Evolutionary conservation across 2,329 filamentous ascomycete genomes (phyloP), one percentile per base, ranked within the genome.

Genomic region (Nemania sp.): DNA sequence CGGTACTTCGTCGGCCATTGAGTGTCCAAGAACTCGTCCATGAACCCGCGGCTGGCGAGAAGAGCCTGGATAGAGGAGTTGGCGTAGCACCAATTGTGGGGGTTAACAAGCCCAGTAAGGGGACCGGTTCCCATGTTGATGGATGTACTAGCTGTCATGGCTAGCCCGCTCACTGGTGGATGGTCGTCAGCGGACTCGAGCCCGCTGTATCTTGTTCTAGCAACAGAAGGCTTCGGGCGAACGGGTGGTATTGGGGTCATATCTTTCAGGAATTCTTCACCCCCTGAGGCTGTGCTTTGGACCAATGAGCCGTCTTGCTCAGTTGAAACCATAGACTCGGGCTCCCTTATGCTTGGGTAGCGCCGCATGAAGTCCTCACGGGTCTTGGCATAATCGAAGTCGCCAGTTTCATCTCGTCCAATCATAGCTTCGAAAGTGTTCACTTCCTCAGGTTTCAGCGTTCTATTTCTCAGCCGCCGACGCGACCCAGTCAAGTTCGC

Each of bases 51-150:
- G 1, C 91, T 93, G 1, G 86, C 87, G 54, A 89, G 88, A 15
- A 97, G 75, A 56, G 88, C 89, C 71, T 97, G 93, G 22, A 97
- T 77, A 0, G 87, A 86, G n/a, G 90, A 87, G 71, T 96, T 97
- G 78, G 94, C 91, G 68, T 96, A 97, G 69, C 93, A 97, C 61
- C 89, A 92, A 41, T 88, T 86, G 1, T 85, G 83, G 34, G 91
- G 89, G 63, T 97, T 97, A 54, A 84, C 75, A 11, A 97, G 78
- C 0, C 93, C 92, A 9, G 90, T 88, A 80, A 65, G 70, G 46
- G 69, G 12, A 22, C 6, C 2, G 36, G 67, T 47, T 66, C 64
- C 77, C 74, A 60, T 30, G 2, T 14, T 1, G 19, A 36, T 57
- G 66, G 71, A n/a, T 70, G 60, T 22, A 11, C 69, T 46, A 63